phyloP scores from a whole-genome alignment of 805 yeast species.

The Ogataea pini region DNA sequence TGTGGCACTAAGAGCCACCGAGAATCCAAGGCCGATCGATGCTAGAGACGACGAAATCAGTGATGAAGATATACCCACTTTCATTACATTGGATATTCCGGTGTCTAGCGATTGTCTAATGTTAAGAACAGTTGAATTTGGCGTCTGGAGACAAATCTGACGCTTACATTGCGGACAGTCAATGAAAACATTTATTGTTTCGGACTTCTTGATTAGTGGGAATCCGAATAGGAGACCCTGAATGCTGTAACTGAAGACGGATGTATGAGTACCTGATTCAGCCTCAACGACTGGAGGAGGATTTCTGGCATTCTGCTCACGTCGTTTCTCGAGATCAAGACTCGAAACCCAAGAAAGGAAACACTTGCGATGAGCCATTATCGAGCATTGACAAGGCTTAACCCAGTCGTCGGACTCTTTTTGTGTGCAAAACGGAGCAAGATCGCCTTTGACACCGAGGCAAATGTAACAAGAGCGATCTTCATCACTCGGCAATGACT shows the following conservation, averaged over 20 bases:
- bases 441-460: slow-evolving; percentile 32
- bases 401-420: slow-evolving; percentile 42
- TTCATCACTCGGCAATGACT: slow-evolving; percentile 13
- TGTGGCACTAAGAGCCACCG: slow-evolving; percentile 24
- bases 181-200: slow-evolving; percentile 24
- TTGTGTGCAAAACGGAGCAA: slow-evolving; percentile 34
- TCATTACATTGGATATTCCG: slow-evolving; percentile 20
- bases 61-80: slow-evolving; percentile 22
- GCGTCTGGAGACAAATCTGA: slow-evolving; percentile 31
- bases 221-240: slow-evolving; percentile 20
- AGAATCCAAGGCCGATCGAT: slow-evolving; percentile 25
- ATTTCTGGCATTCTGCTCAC: slow-evolving; percentile 9
- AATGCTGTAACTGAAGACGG: slow-evolving; percentile 18
- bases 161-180: slow-evolving; percentile 42
- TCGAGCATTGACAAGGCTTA: slow-evolving; percentile 46
- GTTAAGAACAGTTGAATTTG: slow-evolving; percentile 23
- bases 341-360: slow-evolving; percentile 43
- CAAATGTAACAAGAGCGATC: slow-evolving; percentile 32
- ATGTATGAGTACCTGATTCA: slow-evolving; percentile 8
- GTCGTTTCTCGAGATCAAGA: slow-evolving; percentile 27
- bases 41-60: slow-evolving; percentile 23
- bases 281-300: slow-evolving; percentile 2
- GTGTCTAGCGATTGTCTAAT: slow-evolving; percentile 15
- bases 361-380: slow-evolving; percentile 47
- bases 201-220: slow-evolving; percentile 22